Evolutionary conservation across 495 filamentous ascomycete genomes (phyloP), one percentile per base, ranked within the genome.

Genomic region (Cercophora sp.): DNA sequence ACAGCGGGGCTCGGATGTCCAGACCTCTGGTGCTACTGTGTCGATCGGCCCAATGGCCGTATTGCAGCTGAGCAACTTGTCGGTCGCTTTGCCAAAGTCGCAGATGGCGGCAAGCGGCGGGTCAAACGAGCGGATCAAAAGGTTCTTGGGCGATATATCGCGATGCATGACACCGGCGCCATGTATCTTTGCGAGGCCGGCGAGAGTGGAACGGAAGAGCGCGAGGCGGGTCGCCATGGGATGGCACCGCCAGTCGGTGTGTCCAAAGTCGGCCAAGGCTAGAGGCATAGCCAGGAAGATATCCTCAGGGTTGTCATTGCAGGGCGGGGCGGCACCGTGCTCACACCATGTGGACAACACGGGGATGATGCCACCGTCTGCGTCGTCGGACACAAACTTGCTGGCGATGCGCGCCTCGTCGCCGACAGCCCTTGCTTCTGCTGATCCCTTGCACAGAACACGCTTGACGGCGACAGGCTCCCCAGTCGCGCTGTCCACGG

Each of bases 391-490:
- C 10, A 5, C n/a, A 31, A 39, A 51, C 15, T 27, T 8, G 8
- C 9, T 2, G 5, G 48, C 48, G 2, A 51, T 51, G 4, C 48
- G 35, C 34, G 19, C 35, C 13, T 51, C 48, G 4, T 9, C 11
- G 1, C 22, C 20, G 11, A 51, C 35, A 22, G 48, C 48, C 23
- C 35, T 15, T 6, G 35, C 10, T 1, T 51, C 48, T 19, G 23
- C 19, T 5, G 8, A 11, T 15, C 23, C 22, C 27, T 31, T 39
- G 23, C 34, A 29, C 3, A 25, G 29, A 8, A 51, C n/a, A 4
- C 48, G 48, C 48, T 51, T 51, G 23, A 51, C 48, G 22, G 48
- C 48, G 13, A 51, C 34, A 6, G 48, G 48, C 23, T 39, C n/a
- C 10, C 48, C 48, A 0, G 48, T 51, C 5, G 13, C 29, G 35